Evolutionary conservation across 257 asterid genomes (phyloP).

Genomic region (Mitragyna speciosa): DNA sequence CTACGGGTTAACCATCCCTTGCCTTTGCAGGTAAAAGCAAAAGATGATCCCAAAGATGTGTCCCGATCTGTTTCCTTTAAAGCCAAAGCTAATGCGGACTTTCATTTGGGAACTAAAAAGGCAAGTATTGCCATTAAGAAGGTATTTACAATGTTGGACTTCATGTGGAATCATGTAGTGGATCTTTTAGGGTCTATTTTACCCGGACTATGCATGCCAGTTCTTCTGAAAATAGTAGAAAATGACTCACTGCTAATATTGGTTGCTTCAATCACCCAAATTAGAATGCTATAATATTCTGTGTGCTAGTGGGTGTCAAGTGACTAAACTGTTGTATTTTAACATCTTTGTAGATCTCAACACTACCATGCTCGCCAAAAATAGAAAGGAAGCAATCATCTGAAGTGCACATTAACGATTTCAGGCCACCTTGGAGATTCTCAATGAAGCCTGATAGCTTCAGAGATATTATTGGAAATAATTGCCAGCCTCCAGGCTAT

Average conservation of each 20-base stretch:
- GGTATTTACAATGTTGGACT: conserved; percentile 31
- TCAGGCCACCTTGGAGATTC: conserved; percentile 63
- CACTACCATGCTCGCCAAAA: conserved; percentile 33
- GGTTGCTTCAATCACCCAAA: background rate
- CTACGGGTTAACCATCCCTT: background rate
- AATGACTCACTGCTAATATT: too few relatives aligned
- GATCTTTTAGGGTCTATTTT: too few relatives aligned
- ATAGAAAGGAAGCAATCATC: conserved; percentile 32
- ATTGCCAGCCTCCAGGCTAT: conserved; percentile 22
- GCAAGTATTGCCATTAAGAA: conserved; percentile 39
- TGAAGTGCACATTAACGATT: conserved; percentile 37
- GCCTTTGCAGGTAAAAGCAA: conserved; percentile 50
- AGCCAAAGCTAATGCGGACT: conserved; percentile 34
- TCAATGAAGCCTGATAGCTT: conserved; percentile 42
- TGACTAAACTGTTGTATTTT: background rate
- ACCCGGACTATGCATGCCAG: too few relatives aligned
- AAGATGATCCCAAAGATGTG: conserved; percentile 30
- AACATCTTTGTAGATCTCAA: conserved; percentile 37
- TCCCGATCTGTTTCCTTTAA: conserved; percentile 22
- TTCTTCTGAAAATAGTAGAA: background rate
- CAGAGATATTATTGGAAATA: conserved; percentile 36
- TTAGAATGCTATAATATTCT: background rate
- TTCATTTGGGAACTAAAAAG: conserved; percentile 30
- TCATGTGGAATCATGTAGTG: too few relatives aligned
- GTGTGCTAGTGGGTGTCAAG: background rate